phyloP scores from a whole-genome alignment of 1,284 basidiomycete species.

The Rhodotorula sp. region DNA sequence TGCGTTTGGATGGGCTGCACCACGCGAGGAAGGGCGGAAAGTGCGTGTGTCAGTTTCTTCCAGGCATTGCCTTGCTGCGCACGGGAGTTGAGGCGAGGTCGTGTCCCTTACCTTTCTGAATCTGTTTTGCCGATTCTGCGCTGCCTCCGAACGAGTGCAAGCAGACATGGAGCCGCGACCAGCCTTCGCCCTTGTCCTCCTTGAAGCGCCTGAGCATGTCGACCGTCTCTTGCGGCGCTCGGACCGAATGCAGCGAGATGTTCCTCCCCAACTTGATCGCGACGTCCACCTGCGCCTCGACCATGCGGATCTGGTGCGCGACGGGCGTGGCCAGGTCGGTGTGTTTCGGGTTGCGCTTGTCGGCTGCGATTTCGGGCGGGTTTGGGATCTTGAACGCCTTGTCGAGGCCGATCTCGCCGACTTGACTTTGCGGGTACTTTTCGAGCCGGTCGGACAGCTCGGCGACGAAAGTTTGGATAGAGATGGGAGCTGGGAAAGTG shows the following conservation, averaged over 20 bases:
- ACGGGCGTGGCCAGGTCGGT: conserved; percentile 68
- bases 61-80: background rate
- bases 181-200: conserved; percentile 10
- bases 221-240: conserved; percentile 63
- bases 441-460: conserved; percentile 60
- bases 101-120: conserved; percentile 27
- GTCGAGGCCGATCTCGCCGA: conserved; percentile 82
- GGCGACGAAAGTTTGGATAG: conserved; percentile 58
- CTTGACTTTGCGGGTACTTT: conserved; percentile 65
- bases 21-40: no score
- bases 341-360: conserved; percentile 44
- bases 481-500: conserved; percentile 59
- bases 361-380: conserved; percentile 33
- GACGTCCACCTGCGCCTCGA: conserved; percentile 73
- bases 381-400: conserved; percentile 67
- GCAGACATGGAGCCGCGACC: conserved; percentile 29
- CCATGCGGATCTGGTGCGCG: conserved; percentile 66
- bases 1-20: conserved; percentile 60
- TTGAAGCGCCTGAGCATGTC: conserved; percentile 55
- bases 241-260: conserved; percentile 76
- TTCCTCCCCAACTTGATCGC: conserved; percentile 69
- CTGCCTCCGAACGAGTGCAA: conserved; percentile 37
- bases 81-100: background rate
- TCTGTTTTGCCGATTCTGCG: conserved; percentile 29
- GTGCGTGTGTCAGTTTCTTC: no score